Conservation (phyloP, 2,329 filamentous ascomycete species). For the Nemania diffusa region DNA sequence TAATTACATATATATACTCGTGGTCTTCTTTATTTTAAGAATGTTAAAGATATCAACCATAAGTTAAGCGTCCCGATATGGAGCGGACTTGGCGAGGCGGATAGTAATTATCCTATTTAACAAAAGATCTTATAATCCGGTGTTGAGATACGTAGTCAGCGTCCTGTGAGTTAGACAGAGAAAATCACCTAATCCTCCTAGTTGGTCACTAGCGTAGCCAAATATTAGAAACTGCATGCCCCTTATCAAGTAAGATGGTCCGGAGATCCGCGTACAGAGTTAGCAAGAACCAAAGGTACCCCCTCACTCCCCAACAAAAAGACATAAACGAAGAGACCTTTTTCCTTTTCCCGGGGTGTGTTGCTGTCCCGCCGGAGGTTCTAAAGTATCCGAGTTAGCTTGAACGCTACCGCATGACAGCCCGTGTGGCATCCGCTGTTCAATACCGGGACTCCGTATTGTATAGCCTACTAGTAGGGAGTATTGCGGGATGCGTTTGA, state of each 20-base stretch:
- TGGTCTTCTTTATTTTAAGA: no score
- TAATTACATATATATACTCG: no score
- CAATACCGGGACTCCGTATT: no score
- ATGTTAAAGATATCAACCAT: no score
- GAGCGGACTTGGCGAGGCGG: no score
- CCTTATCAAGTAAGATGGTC: background rate
- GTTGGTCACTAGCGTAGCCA: background rate
- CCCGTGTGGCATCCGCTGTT: background rate
- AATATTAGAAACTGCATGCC: background rate
- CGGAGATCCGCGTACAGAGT: background rate
- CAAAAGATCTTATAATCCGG: no score
- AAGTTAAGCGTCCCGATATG: no score
- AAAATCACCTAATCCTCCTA: background rate
- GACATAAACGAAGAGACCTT: background rate
- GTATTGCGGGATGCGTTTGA: background rate
- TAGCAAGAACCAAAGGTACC: background rate
- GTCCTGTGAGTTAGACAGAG: no score
- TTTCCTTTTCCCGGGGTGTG: background rate
- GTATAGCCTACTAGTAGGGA: background rate
- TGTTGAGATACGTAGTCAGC: no score
- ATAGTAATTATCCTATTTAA: no score
- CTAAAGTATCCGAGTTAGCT: constrained; percentile 44
- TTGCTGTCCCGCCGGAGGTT: background rate
- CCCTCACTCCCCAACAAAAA: no score
- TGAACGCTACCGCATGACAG: constrained; percentile 50